phyloP scores from a whole-genome alignment of 202 grass and related monocot species.

The Zoysia matrella region DNA sequence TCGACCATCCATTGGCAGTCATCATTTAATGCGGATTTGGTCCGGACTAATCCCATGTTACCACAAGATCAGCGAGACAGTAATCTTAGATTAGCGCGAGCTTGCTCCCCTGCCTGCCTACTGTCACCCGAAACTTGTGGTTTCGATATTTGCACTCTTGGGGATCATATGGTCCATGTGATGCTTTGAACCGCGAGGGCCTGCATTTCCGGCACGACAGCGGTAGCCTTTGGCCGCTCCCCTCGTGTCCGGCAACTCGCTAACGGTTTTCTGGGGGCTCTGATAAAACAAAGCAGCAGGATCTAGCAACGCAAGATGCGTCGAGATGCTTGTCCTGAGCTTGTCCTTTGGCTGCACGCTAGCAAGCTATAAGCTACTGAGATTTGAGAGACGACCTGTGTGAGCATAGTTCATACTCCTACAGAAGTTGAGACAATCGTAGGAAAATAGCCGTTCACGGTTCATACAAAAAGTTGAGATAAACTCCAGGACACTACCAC shows the following conservation, averaged over 20 bases:
- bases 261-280: slow-evolving; percentile 50
- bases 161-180: slow-evolving; percentile 49
- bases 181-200: slow-evolving; percentile 6
- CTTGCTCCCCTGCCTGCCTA: slow-evolving; percentile 48
- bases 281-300: slow-evolving; percentile 29
- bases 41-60: slow-evolving; percentile 26
- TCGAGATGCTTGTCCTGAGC: slow-evolving; percentile 41
- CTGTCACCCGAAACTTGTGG: slow-evolving; percentile 4
- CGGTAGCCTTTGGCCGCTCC: slow-evolving; percentile 1
- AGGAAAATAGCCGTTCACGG: too few relatives aligned
- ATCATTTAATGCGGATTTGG: slow-evolving; percentile 47
- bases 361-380: neutral
- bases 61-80: slow-evolving; percentile 43
- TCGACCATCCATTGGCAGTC: slow-evolving; percentile 29
- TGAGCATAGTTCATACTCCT: neutral
- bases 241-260: slow-evolving; percentile 44
- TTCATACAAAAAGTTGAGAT: slow-evolving; percentile 2
- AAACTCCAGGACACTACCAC: neutral
- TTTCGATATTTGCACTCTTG: slow-evolving; percentile 27
- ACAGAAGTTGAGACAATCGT: too few relatives aligned
- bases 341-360: slow-evolving; percentile 23
- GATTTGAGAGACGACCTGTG: neutral
- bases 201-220: slow-evolving; percentile 42
- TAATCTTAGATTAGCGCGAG: slow-evolving; percentile 64
- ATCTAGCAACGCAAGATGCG: slow-evolving; percentile 19